Conservation (phyloP, 2,329 filamentous ascomycete genomes). For the Hypocreales sp. region DNA sequence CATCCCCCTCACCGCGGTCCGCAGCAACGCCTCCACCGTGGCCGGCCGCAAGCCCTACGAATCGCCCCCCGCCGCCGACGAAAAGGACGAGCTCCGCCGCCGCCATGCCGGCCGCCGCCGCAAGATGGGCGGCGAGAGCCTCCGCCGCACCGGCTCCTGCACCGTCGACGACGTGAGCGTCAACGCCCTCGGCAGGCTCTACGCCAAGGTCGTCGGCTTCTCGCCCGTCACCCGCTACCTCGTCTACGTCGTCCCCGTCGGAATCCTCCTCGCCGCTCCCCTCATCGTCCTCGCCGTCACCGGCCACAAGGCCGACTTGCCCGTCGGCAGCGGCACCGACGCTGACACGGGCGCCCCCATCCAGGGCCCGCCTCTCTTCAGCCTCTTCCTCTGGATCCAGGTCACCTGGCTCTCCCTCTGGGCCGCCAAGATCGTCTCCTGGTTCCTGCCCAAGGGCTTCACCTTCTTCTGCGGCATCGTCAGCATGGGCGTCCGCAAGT, state of each 20-base stretch:
- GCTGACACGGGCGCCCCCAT: neutral
- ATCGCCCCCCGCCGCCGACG: slow-evolving; percentile 18
- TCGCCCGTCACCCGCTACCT: slow-evolving; percentile 51
- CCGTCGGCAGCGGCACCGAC: slow-evolving; percentile 14
- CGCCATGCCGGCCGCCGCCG: slow-evolving; percentile 30
- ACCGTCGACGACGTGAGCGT: slow-evolving; percentile 37
- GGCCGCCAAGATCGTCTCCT: slow-evolving; percentile 49
- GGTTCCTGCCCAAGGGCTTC: slow-evolving; percentile 43
- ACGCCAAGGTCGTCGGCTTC: slow-evolving; percentile 47
- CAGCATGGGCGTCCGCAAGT: slow-evolving; percentile 55
- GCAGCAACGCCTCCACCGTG: slow-evolving; percentile 36
- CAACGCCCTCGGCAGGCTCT: slow-evolving; percentile 50
- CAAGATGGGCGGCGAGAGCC: slow-evolving; percentile 23
- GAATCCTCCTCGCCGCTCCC: slow-evolving; percentile 43
- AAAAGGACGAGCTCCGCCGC: slow-evolving; percentile 28
- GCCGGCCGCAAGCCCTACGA: slow-evolving; percentile 32
- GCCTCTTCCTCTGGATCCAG: slow-evolving; percentile 55
- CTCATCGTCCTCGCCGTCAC: slow-evolving; percentile 38
- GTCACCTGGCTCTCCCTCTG: slow-evolving; percentile 53
- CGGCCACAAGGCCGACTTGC: slow-evolving; percentile 20
- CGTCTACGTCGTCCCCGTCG: slow-evolving; percentile 51
- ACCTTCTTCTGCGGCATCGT: slow-evolving; percentile 56
- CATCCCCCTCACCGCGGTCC: slow-evolving; percentile 42
- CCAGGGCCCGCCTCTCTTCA: slow-evolving; percentile 34
- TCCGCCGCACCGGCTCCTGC: slow-evolving; percentile 27